Percentiles rank a stretch among this genome's conserved stretches.
Evolutionary conservation across 257 asterid species (phyloP).

Genomic region (Solanum arcanum): DNA sequence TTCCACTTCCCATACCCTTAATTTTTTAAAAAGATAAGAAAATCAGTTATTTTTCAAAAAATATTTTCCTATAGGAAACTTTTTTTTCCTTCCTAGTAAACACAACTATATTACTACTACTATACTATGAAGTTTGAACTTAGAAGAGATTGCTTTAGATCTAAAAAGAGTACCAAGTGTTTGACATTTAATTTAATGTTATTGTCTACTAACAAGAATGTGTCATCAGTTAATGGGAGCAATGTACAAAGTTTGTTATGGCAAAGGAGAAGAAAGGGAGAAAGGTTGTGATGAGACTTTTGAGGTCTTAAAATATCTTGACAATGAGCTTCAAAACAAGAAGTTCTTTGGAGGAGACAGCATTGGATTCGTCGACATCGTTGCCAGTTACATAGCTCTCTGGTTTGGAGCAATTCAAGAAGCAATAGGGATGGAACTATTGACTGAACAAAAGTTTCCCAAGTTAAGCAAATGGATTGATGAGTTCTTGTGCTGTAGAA

Average conservation of each 20-base stretch:
- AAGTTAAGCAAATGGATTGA: background rate
- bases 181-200: background rate
- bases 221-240: background rate
- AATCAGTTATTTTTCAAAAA: background rate
- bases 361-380: background rate
- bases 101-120: background rate
- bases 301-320: background rate
- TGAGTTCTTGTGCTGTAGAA: background rate
- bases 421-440: background rate
- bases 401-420: conserved; percentile 7
- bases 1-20: background rate
- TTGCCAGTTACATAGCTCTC: background rate
- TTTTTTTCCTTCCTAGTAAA: background rate
- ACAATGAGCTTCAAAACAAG: background rate
- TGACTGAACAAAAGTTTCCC: background rate
- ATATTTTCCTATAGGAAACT: background rate
- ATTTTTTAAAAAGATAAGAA: too few species aligned
- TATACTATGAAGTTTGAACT: background rate
- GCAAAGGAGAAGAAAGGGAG: background rate
- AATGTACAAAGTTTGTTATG: background rate
- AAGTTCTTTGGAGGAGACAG: conserved; percentile 6
- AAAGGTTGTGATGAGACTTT: background rate
- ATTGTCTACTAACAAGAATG: background rate
- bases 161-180: background rate
- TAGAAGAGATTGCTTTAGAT: background rate